Conservation (phyloP, 768 basidiomycete species). For the Paxillus rubicundulus region DNA sequence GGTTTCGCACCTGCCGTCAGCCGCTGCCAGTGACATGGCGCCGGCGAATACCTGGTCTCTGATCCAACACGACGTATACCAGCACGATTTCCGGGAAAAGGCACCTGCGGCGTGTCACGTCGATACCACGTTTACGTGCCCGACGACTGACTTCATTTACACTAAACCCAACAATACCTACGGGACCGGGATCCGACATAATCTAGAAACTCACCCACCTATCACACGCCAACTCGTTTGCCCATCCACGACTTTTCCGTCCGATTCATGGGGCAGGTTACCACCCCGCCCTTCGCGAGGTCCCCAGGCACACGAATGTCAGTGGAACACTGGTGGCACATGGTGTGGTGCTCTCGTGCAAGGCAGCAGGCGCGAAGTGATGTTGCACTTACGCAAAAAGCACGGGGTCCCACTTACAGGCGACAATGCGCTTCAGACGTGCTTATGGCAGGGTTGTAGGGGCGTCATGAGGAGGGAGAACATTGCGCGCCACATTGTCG, state of each 20-base stretch:
- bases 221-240: neutral
- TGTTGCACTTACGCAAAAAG: constrained; percentile 4
- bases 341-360: constrained; percentile 1
- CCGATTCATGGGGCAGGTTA: neutral
- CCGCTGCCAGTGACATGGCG: neutral
- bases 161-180: no score
- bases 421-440: constrained; percentile 9
- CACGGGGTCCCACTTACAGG: constrained; percentile 11
- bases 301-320: constrained; percentile 5
- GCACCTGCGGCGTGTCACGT: neutral
- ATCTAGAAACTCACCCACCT: neutral
- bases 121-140: no score
- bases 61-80: neutral
- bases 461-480: constrained; percentile 25
- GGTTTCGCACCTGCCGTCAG: neutral
- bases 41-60: neutral
- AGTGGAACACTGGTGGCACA: constrained; percentile 2
- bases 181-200: no score
- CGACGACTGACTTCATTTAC: no score
- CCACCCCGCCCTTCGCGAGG: neutral
- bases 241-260: neutral
- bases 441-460: constrained; percentile 18
- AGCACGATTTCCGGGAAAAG: neutral
- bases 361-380: constrained; percentile 11
- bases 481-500: constrained; percentile 23